A percentile compares a stretch with the other conserved stretches of the same genome.
Conservation (phyloP, 1,284 basidiomycete species). For the Stygiomarasmius scandens region DNA sequence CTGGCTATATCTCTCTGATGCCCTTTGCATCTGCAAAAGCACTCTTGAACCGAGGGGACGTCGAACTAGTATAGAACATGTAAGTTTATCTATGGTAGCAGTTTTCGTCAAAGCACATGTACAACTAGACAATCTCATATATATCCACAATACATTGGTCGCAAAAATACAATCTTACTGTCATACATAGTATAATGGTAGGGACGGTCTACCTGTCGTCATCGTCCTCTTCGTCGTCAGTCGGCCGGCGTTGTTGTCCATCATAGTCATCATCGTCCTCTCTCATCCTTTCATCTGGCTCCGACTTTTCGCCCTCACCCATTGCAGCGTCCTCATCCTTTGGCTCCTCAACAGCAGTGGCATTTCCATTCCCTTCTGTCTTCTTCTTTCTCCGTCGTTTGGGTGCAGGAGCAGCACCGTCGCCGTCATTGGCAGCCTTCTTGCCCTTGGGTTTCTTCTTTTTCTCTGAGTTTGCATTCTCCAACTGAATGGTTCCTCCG, state of each 20-base stretch:
- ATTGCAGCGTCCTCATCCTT: conserved; percentile 15
- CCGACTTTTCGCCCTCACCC: conserved; percentile 1
- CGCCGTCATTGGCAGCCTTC: conserved; percentile 40
- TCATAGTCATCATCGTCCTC: conserved; percentile 14
- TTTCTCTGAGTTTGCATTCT: conserved; percentile 57
- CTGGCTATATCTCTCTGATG: conserved; percentile 70
- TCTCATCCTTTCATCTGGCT: conserved; percentile 1
- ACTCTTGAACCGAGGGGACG: conserved; percentile 66
- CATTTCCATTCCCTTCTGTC: conserved; percentile 7
- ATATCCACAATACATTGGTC: neutral
- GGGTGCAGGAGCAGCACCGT: conserved; percentile 18
- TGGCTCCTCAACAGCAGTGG: neutral
- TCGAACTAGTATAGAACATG: conserved; percentile 62
- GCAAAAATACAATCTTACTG: neutral
- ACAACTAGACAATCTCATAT: neutral
- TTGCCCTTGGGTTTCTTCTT: conserved; percentile 56
- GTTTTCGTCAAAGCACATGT: neutral
- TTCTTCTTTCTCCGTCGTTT: conserved; percentile 18
- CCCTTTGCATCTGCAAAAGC: conserved; percentile 75
- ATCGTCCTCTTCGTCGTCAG: conserved; percentile 11
- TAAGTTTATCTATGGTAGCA: neutral
- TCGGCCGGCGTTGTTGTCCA: neutral
- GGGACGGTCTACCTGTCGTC: neutral
- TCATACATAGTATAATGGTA: neutral
- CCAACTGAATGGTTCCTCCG: conserved; percentile 73